Percentiles rank a stretch among this genome's conserved stretches.
phyloP scores from a whole-genome alignment of 352 stramenopile genomes.

The Sclerospora graminicola region DNA sequence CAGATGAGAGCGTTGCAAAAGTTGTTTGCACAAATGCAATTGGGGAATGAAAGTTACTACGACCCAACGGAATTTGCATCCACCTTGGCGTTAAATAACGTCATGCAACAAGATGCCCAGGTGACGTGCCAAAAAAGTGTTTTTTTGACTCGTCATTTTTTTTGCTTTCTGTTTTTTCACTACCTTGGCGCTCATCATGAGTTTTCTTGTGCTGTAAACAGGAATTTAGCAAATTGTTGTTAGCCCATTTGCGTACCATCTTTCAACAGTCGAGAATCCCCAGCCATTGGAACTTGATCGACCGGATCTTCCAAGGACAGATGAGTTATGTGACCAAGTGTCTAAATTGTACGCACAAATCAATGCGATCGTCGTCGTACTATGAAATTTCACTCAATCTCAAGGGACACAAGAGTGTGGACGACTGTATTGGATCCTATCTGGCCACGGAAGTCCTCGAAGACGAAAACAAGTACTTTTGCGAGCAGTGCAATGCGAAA shows the following conservation, averaged over 20 bases:
- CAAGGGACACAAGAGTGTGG: slow-evolving; percentile 64
- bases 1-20: slow-evolving; percentile 78
- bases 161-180: slow-evolving; percentile 4
- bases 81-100: slow-evolving; percentile 70
- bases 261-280: slow-evolving; percentile 52
- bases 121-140: slow-evolving; percentile 2
- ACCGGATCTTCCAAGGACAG: slow-evolving; percentile 68
- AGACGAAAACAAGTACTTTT: slow-evolving; percentile 85
- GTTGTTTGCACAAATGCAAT: slow-evolving; percentile 78
- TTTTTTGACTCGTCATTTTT: neutral
- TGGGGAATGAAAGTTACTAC: slow-evolving; percentile 56
- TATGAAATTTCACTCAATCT: slow-evolving; percentile 85
- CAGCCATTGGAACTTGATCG: slow-evolving; percentile 54
- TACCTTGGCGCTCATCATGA: neutral
- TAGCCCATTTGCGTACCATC: slow-evolving; percentile 68
- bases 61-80: slow-evolving; percentile 71
- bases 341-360: slow-evolving; percentile 54
- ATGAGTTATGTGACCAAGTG: slow-evolving; percentile 84
- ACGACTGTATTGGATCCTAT: slow-evolving; percentile 65
- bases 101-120: slow-evolving; percentile 83
- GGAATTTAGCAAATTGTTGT: slow-evolving; percentile 84
- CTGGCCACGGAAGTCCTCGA: slow-evolving; percentile 63
- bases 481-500: slow-evolving; percentile 62
- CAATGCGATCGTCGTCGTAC: slow-evolving; percentile 53
- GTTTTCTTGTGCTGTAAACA: too few relatives aligned